Conservation (phyloP, 208 protist genomes). For the Polymyxa betae region DNA sequence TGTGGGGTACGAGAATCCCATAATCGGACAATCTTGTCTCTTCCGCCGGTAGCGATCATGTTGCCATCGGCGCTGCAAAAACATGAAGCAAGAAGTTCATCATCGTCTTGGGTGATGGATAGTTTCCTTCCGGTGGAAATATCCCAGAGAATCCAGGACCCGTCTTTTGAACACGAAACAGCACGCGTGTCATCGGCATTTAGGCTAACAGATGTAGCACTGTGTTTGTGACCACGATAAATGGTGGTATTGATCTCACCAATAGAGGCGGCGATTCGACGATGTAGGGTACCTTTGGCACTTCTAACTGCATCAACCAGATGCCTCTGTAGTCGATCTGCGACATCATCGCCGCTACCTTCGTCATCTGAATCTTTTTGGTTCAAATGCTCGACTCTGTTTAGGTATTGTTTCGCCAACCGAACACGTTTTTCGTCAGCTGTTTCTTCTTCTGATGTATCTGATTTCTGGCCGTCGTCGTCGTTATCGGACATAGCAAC, state of each 20-base stretch:
- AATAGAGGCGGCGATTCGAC: background rate
- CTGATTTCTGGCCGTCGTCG: background rate
- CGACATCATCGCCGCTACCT: background rate
- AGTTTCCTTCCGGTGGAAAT: background rate
- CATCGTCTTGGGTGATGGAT: background rate
- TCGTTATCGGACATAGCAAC: background rate
- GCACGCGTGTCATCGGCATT: background rate
- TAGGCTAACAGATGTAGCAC: background rate
- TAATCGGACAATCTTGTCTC: background rate
- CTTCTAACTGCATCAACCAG: background rate
- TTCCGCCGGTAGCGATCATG: background rate
- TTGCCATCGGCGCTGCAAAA: conserved; percentile 7
- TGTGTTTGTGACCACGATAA: background rate
- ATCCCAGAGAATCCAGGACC: conserved; percentile 31
- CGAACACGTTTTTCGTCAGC: conserved; percentile 44
- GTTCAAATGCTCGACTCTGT: background rate
- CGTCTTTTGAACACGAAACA: conserved; percentile 7
- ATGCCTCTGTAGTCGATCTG: background rate
- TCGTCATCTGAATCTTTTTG: background rate
- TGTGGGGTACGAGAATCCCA: background rate
- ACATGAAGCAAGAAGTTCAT: background rate
- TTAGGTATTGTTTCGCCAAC: background rate
- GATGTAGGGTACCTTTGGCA: background rate
- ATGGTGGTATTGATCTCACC: background rate
- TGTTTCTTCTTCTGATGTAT: background rate